Evolutionary conservation across 805 yeast genomes (phyloP).

Genomic region (Middelhovenomyces tepae): DNA sequence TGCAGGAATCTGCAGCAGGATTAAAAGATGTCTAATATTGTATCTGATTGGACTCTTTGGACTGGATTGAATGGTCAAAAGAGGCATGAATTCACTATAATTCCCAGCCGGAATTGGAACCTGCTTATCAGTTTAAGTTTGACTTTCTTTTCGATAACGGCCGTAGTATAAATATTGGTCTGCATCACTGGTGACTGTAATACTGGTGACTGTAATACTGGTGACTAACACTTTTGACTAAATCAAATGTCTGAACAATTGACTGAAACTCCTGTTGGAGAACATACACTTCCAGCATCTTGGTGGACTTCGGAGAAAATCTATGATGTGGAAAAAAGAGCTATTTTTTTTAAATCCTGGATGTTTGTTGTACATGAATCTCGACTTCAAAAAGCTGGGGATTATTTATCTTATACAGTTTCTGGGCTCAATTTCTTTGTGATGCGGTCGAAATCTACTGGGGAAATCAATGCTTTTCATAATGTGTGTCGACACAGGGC

Average conservation of each 20-base stretch:
- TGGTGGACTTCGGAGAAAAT: conserved; percentile 58
- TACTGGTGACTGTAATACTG: no score
- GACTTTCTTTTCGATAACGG: no score
- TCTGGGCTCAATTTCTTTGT: conserved; percentile 48
- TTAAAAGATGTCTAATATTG: no score
- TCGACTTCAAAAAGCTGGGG: conserved; percentile 51
- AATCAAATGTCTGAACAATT: conserved; percentile 27
- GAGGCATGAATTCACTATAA: no score
- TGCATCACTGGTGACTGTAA: no score
- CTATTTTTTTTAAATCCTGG: conserved; percentile 52
- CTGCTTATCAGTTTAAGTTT: no score
- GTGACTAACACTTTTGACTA: no score
- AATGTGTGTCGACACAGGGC: conserved; percentile 61
- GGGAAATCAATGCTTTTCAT: conserved; percentile 50
- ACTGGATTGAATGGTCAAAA: no score
- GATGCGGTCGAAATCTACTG: conserved; percentile 45
- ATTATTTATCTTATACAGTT: conserved; percentile 42
- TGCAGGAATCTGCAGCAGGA: no score
- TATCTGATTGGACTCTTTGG: no score
- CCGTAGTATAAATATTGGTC: no score
- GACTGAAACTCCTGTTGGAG: conserved; percentile 19
- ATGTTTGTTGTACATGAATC: conserved; percentile 42
- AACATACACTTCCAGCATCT: conserved; percentile 53
- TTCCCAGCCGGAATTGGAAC: no score
- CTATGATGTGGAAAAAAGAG: conserved; percentile 49